Conservation (phyloP, 2,329 filamentous ascomycete species). For the Taxawa tesnikishii region DNA sequence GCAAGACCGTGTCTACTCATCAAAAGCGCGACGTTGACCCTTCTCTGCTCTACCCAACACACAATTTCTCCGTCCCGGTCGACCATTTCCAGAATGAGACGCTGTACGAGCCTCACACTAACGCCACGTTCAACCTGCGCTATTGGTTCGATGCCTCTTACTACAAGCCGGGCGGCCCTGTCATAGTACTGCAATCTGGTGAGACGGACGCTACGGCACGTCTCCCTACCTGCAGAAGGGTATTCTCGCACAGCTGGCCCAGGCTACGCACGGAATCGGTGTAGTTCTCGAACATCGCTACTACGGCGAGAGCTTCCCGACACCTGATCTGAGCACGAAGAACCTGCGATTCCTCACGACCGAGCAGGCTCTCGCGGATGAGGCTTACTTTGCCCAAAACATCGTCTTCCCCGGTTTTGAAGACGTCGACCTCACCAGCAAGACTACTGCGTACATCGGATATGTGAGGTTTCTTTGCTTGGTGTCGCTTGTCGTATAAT, state of each 20-base stretch:
- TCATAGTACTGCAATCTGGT: constrained; percentile 64
- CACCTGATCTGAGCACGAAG: constrained; percentile 50
- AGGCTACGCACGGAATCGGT: constrained; percentile 61
- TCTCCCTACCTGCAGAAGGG: constrained; percentile 65
- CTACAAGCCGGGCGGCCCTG: constrained; percentile 66
- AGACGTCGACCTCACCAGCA: constrained; percentile 52
- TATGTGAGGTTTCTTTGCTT: too few relatives aligned
- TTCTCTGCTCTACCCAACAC: constrained; percentile 29
- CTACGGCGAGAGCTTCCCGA: constrained; percentile 67
- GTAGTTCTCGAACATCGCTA: constrained; percentile 81
- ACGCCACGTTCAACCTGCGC: constrained; percentile 55
- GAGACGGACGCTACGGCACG: constrained; percentile 54
- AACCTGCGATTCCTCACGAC: constrained; percentile 73
- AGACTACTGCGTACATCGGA: constrained; percentile 57
- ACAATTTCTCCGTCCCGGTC: constrained; percentile 46
- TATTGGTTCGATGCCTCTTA: constrained; percentile 75
- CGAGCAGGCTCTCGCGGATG: constrained; percentile 70
- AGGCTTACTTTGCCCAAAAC: constrained; percentile 66
- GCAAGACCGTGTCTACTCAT: not conserved
- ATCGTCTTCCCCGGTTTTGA: constrained; percentile 60
- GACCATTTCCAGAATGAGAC: constrained; percentile 79
- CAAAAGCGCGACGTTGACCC: constrained; percentile 18
- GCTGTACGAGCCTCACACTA: constrained; percentile 62
- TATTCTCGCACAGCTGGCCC: constrained; percentile 56
- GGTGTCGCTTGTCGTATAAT: too few relatives aligned